phyloP scores from a whole-genome alignment of 805 yeast species.

The Saccharomycopsis sp. region DNA sequence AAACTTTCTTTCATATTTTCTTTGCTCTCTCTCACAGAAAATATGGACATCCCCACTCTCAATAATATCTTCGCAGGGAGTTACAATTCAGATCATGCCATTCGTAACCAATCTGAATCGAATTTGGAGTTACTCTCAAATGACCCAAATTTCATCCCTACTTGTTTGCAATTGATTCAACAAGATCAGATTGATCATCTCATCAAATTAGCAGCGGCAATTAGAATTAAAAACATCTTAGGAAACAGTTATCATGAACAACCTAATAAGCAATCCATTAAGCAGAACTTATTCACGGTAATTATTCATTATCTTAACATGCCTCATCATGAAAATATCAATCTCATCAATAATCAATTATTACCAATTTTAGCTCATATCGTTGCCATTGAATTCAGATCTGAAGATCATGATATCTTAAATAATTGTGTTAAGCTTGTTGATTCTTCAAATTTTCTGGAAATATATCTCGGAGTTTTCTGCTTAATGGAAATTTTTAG shows the following conservation, averaged over 20 bases:
- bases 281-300: slow-evolving; percentile 46
- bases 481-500: slow-evolving; percentile 65
- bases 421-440: background rate
- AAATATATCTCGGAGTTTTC: slow-evolving; percentile 56
- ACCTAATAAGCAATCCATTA: slow-evolving; percentile 50
- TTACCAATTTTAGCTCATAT: slow-evolving; percentile 48
- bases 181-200: slow-evolving; percentile 41
- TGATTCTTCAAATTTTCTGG: slow-evolving; percentile 21
- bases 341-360: slow-evolving; percentile 31
- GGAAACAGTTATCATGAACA: slow-evolving; percentile 49
- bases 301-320: slow-evolving; percentile 34
- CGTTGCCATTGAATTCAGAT: slow-evolving; percentile 32
- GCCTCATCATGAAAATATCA: slow-evolving; percentile 37
- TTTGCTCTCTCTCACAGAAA: too few relatives aligned
- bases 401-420: slow-evolving; percentile 2
- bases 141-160: slow-evolving; percentile 70
- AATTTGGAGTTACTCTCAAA: slow-evolving; percentile 34
- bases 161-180: slow-evolving; percentile 69
- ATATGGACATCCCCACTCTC: slow-evolving; percentile 62
- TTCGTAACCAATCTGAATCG: slow-evolving; percentile 63
- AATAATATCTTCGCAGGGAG: slow-evolving; percentile 78
- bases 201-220: slow-evolving; percentile 67
- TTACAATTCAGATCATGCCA: slow-evolving; percentile 53
- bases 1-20: too few relatives aligned
- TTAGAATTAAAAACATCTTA: slow-evolving; percentile 72